Evolutionary conservation across 495 filamentous ascomycete species (phyloP), one percentile per base, ranked within the genome.

Genomic region (Penicillium coffeae): DNA sequence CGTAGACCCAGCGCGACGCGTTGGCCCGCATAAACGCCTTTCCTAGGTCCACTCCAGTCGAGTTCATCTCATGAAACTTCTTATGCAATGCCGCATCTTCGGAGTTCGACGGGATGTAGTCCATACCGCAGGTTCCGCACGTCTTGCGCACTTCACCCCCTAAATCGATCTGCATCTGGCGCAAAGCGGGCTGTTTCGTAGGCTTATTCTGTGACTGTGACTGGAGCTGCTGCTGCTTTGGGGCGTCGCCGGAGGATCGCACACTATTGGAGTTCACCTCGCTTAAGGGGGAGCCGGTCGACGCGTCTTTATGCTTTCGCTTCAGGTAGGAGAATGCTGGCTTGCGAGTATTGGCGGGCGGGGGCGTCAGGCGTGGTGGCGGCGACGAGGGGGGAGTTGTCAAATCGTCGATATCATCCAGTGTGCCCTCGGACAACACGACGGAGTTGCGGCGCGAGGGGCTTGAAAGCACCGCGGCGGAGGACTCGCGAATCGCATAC

Each of bases 101-200:
- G 34, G 70, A 67, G 18, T 81, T 79, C 0, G 83, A 86, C 10
- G 83, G 78, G 33, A 85, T 73, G 59, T 88, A 89, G 48, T 84
- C 81, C 85, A 89, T 89, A 0, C 77, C 80, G 59, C 85, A 89
- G 1, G 67, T 70, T 30, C 68, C 70, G 62, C 85, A 89, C n/a
- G 75, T 79, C 49, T 77, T 79, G 40, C 78, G 72, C 32, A 78
- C 63, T 37, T 80, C 70, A 49, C 71, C 72, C 13, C 84, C 85
- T 21, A 87, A 68, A 52, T 86, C 84, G 27, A 89, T 77, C 42
- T 82, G 81, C 69, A 84, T 80, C 56, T 89, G 85, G 21, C 75
- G 80, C 50, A 86, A 57, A 2, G 58, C 58, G 0, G 69, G 62
- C 42, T 60, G 73, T 32, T 65, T 64, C 32, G 63, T 56, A 20